Base-by-base conservation (phyloP, 129 eudicot genomes). In the Flaveria trinervia region DNA sequence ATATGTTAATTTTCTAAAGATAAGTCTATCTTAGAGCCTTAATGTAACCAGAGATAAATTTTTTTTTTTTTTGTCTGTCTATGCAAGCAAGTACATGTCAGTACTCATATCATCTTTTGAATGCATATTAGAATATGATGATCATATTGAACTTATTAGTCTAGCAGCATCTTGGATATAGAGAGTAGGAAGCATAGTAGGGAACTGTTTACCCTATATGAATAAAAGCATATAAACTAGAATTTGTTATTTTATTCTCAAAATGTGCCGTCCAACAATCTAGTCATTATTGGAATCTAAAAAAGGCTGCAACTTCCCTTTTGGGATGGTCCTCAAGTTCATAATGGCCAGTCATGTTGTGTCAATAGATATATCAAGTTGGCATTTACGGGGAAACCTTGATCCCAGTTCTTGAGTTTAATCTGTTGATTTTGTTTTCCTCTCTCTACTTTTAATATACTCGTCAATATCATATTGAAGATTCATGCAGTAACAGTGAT, bases 261-360 rank as follows among this genome's bases (percentile, higher is more conserved):
- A 72, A 67, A 23, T 46, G 69, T 68, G 55, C 46, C 79, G 74
- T 68, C 71, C 73, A 73, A 62, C 69, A 81, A 56, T 57, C 33
- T 66, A 71, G 68, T 83, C 48, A 49, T 54, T 28, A 73, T 59
- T 78, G 83, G 77, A 73, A 83, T 83, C 77, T 83, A 9, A 39
- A 77, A 83, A 83, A 83, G 74, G 79, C 69, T 73, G 86, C 54
- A 30, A 41, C 23, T 59, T 57, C 44, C 26, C 33, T 59, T 76
- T 26, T 41, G 25, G 56, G 44, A 62, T 26, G 60, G 56, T 15
- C 61, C 62, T 72, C 15, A 65, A 64, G 44, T 56, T 62, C 57
- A 78, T 78, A 79, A 57, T 68, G 70, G 60, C 73, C 68, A 17
- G 59, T 83, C 74, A 78, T 83, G 41, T 65, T 65, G 28, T 50